These are phyloP conservation scores for Aspergillus sp. DNA, from an alignment of 2,329 filamentous ascomycete species.

Conservation along the genomic window DNA sequence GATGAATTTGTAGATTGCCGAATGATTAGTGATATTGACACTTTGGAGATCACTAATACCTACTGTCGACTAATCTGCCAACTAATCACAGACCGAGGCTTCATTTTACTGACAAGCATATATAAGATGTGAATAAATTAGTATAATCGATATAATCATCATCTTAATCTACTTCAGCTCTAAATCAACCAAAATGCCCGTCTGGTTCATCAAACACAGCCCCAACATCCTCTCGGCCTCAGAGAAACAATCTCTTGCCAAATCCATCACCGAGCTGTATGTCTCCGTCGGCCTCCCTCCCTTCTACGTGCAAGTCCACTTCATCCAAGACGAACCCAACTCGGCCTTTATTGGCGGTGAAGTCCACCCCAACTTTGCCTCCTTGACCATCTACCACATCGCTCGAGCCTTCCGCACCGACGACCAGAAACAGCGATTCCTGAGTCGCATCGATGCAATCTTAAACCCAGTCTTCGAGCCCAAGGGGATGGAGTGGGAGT, in stretches of 20 bases:
- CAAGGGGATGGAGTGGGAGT: slow-evolving; percentile 9
- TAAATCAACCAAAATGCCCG: too few relatives aligned
- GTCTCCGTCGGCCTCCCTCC: slow-evolving; percentile 16
- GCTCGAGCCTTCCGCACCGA: slow-evolving; percentile 4
- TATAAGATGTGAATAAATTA: too few relatives aligned
- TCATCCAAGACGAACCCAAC: slow-evolving; percentile 9
- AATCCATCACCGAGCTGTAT: slow-evolving; percentile 23
- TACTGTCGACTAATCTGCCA: too few relatives aligned
- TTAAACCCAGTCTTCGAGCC: slow-evolving; percentile 2
- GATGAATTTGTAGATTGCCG: too few relatives aligned
- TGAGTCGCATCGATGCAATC: neutral
- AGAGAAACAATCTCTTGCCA: slow-evolving; percentile 11
- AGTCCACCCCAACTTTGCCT: neutral
- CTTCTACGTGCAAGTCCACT: slow-evolving; percentile 26
- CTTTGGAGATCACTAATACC: too few relatives aligned
- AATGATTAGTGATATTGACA: too few relatives aligned
- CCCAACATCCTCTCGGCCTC: slow-evolving; percentile 6
- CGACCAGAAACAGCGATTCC: neutral
- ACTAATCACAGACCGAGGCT: too few relatives aligned
- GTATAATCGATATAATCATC: too few relatives aligned
- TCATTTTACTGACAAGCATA: too few relatives aligned
- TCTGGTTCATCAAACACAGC: slow-evolving; percentile 10
- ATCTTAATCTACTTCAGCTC: too few relatives aligned
- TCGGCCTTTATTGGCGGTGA: slow-evolving; percentile 9
- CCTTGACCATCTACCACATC: slow-evolving; percentile 3